phyloP scores from a whole-genome alignment of 129 eudicot genomes.

The Silybum marianum region DNA sequence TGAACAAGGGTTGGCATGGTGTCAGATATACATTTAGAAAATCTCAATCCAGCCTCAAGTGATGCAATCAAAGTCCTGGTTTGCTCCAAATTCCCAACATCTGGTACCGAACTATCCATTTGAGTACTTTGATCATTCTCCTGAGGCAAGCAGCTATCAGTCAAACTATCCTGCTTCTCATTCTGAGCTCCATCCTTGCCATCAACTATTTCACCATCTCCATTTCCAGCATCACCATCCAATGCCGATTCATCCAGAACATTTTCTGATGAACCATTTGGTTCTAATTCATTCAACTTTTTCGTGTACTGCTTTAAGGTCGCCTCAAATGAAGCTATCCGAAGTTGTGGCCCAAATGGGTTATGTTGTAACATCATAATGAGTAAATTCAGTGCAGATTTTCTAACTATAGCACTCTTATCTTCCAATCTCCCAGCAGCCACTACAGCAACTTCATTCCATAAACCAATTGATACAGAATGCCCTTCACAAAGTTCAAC shows the following conservation, averaged over 20 bases:
- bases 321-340: constrained; percentile 83
- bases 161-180: constrained; percentile 64
- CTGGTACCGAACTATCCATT: constrained; percentile 71
- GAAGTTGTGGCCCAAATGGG: constrained; percentile 97
- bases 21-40: constrained; percentile 70
- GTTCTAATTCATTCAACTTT: constrained; percentile 80
- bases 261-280: constrained; percentile 47
- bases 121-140: constrained; percentile 46
- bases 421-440: constrained; percentile 97
- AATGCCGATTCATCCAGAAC: constrained; percentile 47
- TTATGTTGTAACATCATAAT: constrained; percentile 97
- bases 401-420: constrained; percentile 91
- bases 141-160: constrained; percentile 69
- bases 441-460: constrained; percentile 94
- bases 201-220: constrained; percentile 61
- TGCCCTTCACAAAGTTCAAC: constrained; percentile 92
- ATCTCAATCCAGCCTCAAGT: constrained; percentile 87
- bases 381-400: constrained; percentile 81
- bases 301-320: constrained; percentile 83
- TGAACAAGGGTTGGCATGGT: constrained; percentile 92
- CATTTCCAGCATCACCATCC: constrained; percentile 45
- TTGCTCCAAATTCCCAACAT: constrained; percentile 93
- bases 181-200: constrained; percentile 30
- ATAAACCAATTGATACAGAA: constrained; percentile 83
- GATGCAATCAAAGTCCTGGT: constrained; percentile 91